Evolutionary conservation across 108 stramenopile species (phyloP), one percentile per base, ranked within the genome.

Genomic region (Cyclotella choctawhatcheeana): DNA sequence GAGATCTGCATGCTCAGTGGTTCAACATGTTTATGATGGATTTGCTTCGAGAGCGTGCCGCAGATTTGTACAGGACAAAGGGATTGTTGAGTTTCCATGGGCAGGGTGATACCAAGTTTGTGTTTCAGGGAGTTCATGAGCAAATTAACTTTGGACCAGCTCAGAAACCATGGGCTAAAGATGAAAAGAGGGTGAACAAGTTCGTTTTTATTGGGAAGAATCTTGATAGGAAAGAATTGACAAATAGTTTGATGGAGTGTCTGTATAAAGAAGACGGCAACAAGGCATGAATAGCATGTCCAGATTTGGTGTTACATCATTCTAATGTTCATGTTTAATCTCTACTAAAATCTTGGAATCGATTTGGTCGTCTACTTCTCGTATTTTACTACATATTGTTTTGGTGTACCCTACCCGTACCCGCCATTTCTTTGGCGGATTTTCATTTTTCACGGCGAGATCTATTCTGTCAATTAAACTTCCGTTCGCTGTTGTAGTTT

Each of bases 21-120:
- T 98, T 98, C 91, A 98, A 98, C 68, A 91, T 95, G 81, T 96
- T 96, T 87, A 98, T 98, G 97, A 93, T 94, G 91, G 93, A 94
- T 58, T 73, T 98, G 60, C 76, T 98, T 27, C 75, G 87, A 29
- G 91, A 90, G 50, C 90, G 95, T 45, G 97, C 95, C 2, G 95
- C 91, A 7, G 95, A 98, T 69, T 63, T 98, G 13, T 98, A 96
- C 76, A 89, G 97, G 14, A 86, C 93, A 59, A 98, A 98, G 88
- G 97, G 97, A 29, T 61, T 98, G 56, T 74, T 98, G 65, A 82
- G 83, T 58, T 98, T 98, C 69, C 95, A 95, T 76, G 95, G 95
- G 20, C 96, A 98, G 69, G 97, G 96, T 13, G 84, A 96, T 79
- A 86, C 89, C 20, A 96, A 97, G 73, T 98, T 98, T 83, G 97